Evolutionary conservation across 2,329 filamentous ascomycete species (phyloP), one percentile per base, ranked within the genome.

Genomic region (Monosporascus sp.): DNA sequence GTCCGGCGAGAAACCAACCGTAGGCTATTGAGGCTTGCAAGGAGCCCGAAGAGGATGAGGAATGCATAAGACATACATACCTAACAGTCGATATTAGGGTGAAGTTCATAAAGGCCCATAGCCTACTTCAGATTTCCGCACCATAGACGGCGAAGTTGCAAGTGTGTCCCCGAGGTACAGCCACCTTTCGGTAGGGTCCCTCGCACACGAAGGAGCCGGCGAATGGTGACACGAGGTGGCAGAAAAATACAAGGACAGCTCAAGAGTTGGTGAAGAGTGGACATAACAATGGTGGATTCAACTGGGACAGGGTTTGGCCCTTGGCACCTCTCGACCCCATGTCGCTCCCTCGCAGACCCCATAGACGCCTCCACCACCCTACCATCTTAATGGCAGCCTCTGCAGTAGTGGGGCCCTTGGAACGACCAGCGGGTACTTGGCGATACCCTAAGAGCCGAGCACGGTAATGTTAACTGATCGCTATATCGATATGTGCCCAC

Each of bases 321-420:
- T 66, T 66, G 63, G 63, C 63, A 50, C 63, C 63, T 64, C 56
- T 65, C 44, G 40, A 51, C 59, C 56, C 61, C 63, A 60, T 58
- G 63, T 60, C 55, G 53, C 51, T 44, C 56, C 58, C 62, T 60
- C 55, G 59, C 52, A 58, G 55, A 51, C 58, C 57, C 58, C 55
- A 56, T 58, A 51, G 51, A 60, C 54, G 51, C 54, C 58, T 55
- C 61, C 59, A 62, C 56, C 57, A 55, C 50, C 57, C 56, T 61
- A 53, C 60, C 57, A 60, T 60, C 58, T 57, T 58, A 61, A 59
- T 58, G 60, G 61, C 14, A 46, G 52, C 52, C 56, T 58, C 58
- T 60, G 57, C 60, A 56, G 54, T 58, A 57, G 57, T 49, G 55
- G 55, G 53, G 60, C 60, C 57, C 57, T 58, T 53, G 51, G 53